Base-by-base conservation (phyloP, 1,284 basidiomycete genomes). In the Tylopilus sp. region DNA sequence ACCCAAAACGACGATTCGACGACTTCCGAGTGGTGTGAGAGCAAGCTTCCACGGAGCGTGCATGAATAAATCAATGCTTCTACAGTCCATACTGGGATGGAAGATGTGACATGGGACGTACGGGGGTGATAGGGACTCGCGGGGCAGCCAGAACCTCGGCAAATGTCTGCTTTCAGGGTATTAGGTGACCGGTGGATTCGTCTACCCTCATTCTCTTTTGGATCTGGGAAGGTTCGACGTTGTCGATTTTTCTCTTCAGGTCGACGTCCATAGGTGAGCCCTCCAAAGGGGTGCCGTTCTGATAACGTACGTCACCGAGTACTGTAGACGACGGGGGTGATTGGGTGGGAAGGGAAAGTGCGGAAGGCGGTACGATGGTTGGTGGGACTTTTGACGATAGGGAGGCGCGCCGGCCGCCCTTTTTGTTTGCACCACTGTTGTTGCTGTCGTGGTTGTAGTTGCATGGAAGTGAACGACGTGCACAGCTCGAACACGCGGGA, bases 401-500 rank as follows among this genome's bases (percentile, higher is more conserved):
- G 41, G 78, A 80, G 23, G 75, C 69, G 25, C 77, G 72, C 49
- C 80, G 70, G 47, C 57, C 49, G 12, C 68, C 69, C 61, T 74
- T 76, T 69, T 78, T 78, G 48, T 70, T 68, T 42, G 71, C 71
- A 44, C 68, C 73, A 10, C 73, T 67, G 37, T 58, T 59, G 42
- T 63, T 65, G 33, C 74, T 63, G 55, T 89, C 85, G 60, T 86
- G 85, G 31, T 83, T 84, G 68, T 90, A 90, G 65, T 82, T 86
- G 73, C 87, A 90, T 44, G 77, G 73, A 61, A 89, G 71, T 39
- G 76, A 76, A 54, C 88, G 74, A 51, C 86, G 81, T 48, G 81
- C 78, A 66, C 87, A 90, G 66, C 86, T 87, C 50, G 84, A 79
- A 63, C 87, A 90, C 26, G 83, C 76, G 28, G 87, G 87, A 61